Evolutionary conservation across 139 green algal species (phyloP), one percentile per base, ranked within the genome.

Genomic region (Tetradesmus obliquus): DNA sequence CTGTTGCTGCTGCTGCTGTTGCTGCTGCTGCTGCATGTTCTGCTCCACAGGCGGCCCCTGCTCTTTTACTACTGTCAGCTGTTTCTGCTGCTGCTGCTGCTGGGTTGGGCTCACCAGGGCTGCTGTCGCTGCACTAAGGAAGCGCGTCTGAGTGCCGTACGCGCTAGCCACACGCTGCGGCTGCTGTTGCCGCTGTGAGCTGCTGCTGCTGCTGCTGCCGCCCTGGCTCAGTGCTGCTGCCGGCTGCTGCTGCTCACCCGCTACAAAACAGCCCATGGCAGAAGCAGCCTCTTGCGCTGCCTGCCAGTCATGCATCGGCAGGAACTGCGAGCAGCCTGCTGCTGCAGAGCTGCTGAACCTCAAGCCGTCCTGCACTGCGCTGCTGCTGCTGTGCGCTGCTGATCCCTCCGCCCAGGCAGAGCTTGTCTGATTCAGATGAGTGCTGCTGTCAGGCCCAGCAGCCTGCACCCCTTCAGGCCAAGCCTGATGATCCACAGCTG

Each of bases 1-100:
- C 13, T 60, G 24, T 76, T 58, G 51, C 60, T 89, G 58, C 62
- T 62, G 55, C 60, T 89, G 85, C 58, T 89, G 84, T 3, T 79
- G 84, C 24, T 88, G 53, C 83, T 88, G 82, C 9, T n/a, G 6
- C 19, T 72, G 55, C 55, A 19, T 24, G 5, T 72, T 12, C 60
- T 81, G 84, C 45, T 71, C 45, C 3, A 15, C 51, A 54, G 17
- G 2, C 45, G 57, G 12, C 1, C 51, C 17, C 62, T 55, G 5
- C 20, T 90, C 53, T 60, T 32, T 9, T 20, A 22, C 3, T 13
- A 1, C 32, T 53, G 45, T 2, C 3, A 51, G 86, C 45, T 53
- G 69, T 32, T 79, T 24, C 24, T 83, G 66, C 69, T 90, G 66
- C 57, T 55, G 86, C 86, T 3, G 20, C 51, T 9, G 60, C 15